phyloP scores from a whole-genome alignment of 257 asterid genomes.

The Osmanthus fragrans region DNA sequence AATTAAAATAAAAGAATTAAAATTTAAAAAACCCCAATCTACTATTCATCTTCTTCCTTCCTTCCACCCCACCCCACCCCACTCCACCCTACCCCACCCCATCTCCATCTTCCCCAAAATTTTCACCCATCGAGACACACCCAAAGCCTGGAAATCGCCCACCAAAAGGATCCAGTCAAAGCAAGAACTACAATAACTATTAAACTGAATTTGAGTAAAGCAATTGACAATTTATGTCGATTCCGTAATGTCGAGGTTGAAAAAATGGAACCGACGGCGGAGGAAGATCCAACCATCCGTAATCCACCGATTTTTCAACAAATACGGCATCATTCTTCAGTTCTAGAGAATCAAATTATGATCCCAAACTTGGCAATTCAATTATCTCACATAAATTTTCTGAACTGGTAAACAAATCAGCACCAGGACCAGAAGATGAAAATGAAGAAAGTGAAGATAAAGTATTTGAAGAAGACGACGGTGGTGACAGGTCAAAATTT shows the following conservation, averaged over 20 bases:
- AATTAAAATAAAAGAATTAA: no score
- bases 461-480: constrained; percentile 12
- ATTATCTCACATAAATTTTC: constrained; percentile 72
- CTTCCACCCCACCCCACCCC: no score
- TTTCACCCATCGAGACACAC: no score
- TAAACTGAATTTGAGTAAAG: constrained; percentile 65
- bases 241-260: no score
- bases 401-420: constrained; percentile 38
- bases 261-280: constrained; percentile 27
- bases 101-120: no score
- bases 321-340: constrained; percentile 48
- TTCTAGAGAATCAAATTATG: no score
- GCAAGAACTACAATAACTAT: constrained; percentile 76
- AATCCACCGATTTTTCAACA: constrained; percentile 35
- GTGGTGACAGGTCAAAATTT: constrained; percentile 33
- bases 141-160: constrained; percentile 89
- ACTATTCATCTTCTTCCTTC: no score
- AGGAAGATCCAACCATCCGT: constrained; percentile 58
- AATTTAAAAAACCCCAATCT: no score
- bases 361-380: constrained; percentile 66
- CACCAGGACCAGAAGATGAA: constrained; percentile 33
- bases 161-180: constrained; percentile 85
- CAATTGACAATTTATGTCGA: constrained; percentile 57
- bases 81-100: no score
- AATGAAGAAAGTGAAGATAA: constrained; percentile 26